phyloP scores from a whole-genome alignment of 2,329 filamentous ascomycete species.

The Beauveria rudraprayagi region DNA sequence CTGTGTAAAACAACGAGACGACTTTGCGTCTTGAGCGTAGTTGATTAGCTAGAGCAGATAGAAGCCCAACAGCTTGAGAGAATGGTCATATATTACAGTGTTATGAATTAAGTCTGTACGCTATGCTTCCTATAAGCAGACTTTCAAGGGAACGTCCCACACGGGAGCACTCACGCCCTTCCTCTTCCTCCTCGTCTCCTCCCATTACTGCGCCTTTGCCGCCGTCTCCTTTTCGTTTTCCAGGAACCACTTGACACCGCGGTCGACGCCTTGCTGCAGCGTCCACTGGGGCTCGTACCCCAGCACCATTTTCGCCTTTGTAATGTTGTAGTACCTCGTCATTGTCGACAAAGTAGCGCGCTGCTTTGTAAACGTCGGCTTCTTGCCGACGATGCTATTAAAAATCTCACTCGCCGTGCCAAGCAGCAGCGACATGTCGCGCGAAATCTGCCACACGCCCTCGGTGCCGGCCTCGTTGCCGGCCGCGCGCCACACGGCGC shows the following conservation, averaged over 20 bases:
- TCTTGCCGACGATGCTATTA: conserved; percentile 40
- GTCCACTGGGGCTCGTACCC: conserved; percentile 61
- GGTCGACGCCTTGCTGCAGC: conserved; percentile 55
- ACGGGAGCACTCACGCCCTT: not conserved
- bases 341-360: conserved; percentile 61
- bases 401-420: conserved; percentile 47
- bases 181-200: no score
- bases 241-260: conserved; percentile 46
- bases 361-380: conserved; percentile 50
- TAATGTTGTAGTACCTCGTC: conserved; percentile 70
- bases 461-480: conserved; percentile 44
- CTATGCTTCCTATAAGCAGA: not conserved
- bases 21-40: not conserved
- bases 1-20: not conserved
- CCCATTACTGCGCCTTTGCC: not conserved
- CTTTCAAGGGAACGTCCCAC: not conserved
- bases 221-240: conserved; percentile 36
- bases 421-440: conserved; percentile 42
- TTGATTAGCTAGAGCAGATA: not conserved
- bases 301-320: conserved; percentile 63
- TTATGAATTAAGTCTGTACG: not conserved
- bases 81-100: not conserved
- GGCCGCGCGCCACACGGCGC: conserved; percentile 64
- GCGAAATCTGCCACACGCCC: conserved; percentile 47
- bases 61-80: no score